phyloP scores from a whole-genome alignment of 768 basidiomycete species.

The Suillus occidentalis region DNA sequence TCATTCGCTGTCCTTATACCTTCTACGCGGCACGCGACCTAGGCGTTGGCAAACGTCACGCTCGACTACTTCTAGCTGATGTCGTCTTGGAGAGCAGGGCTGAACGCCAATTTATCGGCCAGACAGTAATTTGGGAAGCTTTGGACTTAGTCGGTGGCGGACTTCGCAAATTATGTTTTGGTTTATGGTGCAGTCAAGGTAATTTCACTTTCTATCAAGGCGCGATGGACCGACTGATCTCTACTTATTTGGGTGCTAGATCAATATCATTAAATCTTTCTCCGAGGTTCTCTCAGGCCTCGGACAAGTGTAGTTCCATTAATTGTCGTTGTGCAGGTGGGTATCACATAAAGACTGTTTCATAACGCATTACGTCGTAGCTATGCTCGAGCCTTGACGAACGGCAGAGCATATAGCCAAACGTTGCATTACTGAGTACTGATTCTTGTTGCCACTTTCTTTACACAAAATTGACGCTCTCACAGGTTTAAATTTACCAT shows the following conservation, averaged over 20 bases:
- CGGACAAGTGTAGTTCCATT: constrained; percentile 60
- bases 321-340: constrained; percentile 21
- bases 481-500: background rate
- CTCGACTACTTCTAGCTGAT: background rate
- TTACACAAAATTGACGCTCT: constrained; percentile 13
- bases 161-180: constrained; percentile 77
- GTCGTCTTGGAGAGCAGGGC: constrained; percentile 41
- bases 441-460: constrained; percentile 29
- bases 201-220: constrained; percentile 13
- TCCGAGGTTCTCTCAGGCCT: constrained; percentile 68
- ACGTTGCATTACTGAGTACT: constrained; percentile 65
- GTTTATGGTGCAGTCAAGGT: constrained; percentile 84
- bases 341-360: constrained; percentile 20
- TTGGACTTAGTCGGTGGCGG: constrained; percentile 54
- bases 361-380: constrained; percentile 67
- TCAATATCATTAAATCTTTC: constrained; percentile 61
- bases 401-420: constrained; percentile 66
- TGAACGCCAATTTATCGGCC: background rate
- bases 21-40: constrained; percentile 69
- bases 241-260: constrained; percentile 54
- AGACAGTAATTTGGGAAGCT: constrained; percentile 32
- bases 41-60: constrained; percentile 64
- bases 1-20: constrained; percentile 73
- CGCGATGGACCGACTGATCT: background rate
- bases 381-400: constrained; percentile 53